phyloP scores from a whole-genome alignment of 257 asterid species.

The Jacaranda copaia region DNA sequence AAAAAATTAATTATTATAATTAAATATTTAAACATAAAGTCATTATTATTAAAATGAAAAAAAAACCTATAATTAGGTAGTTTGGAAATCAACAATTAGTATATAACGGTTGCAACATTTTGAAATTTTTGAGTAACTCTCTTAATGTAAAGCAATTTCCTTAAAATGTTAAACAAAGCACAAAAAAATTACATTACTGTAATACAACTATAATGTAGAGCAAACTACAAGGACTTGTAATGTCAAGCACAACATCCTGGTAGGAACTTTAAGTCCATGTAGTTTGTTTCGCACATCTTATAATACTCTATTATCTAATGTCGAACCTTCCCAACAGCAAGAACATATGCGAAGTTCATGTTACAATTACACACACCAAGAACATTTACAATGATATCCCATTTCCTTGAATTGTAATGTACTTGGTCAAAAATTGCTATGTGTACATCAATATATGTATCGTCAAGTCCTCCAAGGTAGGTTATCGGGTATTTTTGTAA shows the following conservation, averaged over 20 bases:
- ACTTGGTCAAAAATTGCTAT: not conserved
- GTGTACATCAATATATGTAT: not conserved
- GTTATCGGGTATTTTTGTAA: too few relatives aligned
- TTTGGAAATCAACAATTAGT: too few relatives aligned
- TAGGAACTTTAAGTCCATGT: slow-evolving; percentile 9
- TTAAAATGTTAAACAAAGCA: not conserved
- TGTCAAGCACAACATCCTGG: not conserved
- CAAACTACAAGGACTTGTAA: too few relatives aligned
- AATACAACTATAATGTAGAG: not conserved
- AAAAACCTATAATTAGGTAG: too few relatives aligned
- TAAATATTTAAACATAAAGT: too few relatives aligned
- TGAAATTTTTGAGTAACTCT: too few relatives aligned
- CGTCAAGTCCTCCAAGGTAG: slow-evolving; percentile 8
- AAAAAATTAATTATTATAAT: too few relatives aligned
- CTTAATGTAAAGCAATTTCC: too few relatives aligned
- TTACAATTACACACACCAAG: slow-evolving; percentile 1
- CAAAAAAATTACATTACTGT: too few relatives aligned
- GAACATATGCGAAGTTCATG: slow-evolving; percentile 11
- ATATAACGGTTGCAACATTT: too few relatives aligned
- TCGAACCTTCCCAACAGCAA: not conserved
- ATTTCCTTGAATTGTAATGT: slow-evolving; percentile 19
- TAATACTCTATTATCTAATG: not conserved
- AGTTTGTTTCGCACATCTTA: not conserved
- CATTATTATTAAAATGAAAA: too few relatives aligned
- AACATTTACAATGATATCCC: not conserved